These are phyloP conservation scores for Psilocybe cubensis DNA, from an alignment of 768 basidiomycete genomes.

Conservation along the genomic window DNA sequence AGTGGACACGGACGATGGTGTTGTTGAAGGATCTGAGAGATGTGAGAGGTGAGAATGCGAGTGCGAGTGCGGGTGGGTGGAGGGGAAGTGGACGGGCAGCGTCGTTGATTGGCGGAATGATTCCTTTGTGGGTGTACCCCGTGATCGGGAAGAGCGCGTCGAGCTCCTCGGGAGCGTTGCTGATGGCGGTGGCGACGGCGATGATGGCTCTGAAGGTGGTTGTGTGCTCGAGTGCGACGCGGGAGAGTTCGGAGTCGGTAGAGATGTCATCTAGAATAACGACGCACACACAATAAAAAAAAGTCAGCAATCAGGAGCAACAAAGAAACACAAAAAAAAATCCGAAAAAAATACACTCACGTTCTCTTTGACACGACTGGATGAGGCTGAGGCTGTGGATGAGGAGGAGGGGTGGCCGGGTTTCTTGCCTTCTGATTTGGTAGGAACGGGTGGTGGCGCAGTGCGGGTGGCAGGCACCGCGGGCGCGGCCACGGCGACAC, in stretches of 20 bases:
- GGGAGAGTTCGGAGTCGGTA: constrained; percentile 35
- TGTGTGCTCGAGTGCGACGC: constrained; percentile 21
- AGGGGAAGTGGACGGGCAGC: constrained; percentile 20
- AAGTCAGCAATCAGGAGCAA: background rate
- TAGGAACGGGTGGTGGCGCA: constrained; percentile 16
- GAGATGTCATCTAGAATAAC: constrained; percentile 23
- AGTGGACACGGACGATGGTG: constrained; percentile 23
- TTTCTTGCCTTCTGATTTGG: constrained; percentile 27
- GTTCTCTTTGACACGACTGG: constrained; percentile 25
- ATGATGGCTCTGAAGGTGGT: constrained; percentile 31
- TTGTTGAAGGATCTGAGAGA: constrained; percentile 21
- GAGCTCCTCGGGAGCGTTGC: constrained; percentile 21
- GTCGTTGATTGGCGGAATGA: constrained; percentile 17
- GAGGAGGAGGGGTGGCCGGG: constrained; percentile 12
- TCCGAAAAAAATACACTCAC: constrained; percentile 36
- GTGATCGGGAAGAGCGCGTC: constrained; percentile 29
- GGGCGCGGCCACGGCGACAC: constrained; percentile 30
- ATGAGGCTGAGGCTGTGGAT: constrained; percentile 8
- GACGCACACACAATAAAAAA: constrained; percentile 16
- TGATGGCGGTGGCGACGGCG: constrained; percentile 37
- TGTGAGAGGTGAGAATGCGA: constrained; percentile 17
- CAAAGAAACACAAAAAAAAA: constrained; percentile 1
- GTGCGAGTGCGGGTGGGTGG: constrained; percentile 10
- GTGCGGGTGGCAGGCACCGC: constrained; percentile 12
- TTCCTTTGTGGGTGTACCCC: constrained; percentile 22